Percentiles rank a stretch among this genome's conserved stretches.
Conservation (phyloP, 192 early-diverging fungal genomes). For the Podila verticillata region DNA sequence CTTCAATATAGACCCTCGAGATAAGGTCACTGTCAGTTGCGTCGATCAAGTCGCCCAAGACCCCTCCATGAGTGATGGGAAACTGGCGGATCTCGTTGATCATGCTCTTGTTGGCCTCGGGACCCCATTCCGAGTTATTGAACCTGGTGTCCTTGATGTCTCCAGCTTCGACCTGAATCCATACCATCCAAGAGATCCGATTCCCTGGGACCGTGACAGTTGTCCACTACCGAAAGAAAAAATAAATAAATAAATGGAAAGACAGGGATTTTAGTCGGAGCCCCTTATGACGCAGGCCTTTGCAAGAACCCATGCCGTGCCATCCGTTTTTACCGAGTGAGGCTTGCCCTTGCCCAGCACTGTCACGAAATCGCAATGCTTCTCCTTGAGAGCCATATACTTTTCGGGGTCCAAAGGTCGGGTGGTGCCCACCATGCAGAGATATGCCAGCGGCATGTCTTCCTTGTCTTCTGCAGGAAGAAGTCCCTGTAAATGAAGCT, state of each 20-base stretch:
- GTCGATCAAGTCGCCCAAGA: constrained; percentile 10
- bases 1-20: constrained; percentile 10
- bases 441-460: neutral
- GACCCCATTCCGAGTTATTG: neutral
- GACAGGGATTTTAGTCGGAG: neutral
- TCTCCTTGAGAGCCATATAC: neutral
- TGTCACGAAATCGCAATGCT: neutral
- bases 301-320: no score
- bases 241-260: no score
- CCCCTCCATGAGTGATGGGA: neutral
- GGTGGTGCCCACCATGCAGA: constrained; percentile 11
- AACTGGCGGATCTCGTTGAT: constrained; percentile 2
- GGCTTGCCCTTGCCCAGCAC: constrained; percentile 6
- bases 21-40: neutral
- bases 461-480: constrained; percentile 1
- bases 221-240: no score
- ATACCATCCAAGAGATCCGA: neutral
- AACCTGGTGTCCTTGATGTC: neutral
- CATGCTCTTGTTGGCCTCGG: constrained; percentile 6
- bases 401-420: neutral
- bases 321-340: neutral
- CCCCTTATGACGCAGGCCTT: no score
- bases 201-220: neutral
- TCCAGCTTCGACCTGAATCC: neutral
- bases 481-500: neutral